Conservation (phyloP, 2,329 filamentous ascomycete species). For the Epicoccum sorghinum region DNA sequence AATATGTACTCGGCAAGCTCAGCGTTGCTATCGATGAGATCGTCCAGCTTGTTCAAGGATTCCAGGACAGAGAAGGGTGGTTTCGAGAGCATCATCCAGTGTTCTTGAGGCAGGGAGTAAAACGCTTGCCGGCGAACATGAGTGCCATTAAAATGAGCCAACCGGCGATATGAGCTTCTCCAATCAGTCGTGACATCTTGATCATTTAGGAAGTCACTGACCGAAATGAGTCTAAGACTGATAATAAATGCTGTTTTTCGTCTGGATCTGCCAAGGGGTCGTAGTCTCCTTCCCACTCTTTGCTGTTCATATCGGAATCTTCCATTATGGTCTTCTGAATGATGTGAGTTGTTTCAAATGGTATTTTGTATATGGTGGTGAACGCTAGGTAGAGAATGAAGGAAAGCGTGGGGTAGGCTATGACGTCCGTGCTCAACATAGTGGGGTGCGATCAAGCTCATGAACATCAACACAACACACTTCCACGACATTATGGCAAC, state of each 20-base stretch:
- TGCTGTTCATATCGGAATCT: slow-evolving; percentile 26
- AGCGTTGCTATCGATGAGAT: slow-evolving; percentile 87
- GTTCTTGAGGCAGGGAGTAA: slow-evolving; percentile 82
- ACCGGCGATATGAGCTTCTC: slow-evolving; percentile 78
- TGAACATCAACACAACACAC: slow-evolving; percentile 1
- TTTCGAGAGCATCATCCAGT: slow-evolving; percentile 81
- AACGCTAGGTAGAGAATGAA: neutral
- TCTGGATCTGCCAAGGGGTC: slow-evolving; percentile 75
- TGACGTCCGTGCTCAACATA: slow-evolving; percentile 7
- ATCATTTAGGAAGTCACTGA: slow-evolving; percentile 54
- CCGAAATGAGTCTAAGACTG: slow-evolving; percentile 87
- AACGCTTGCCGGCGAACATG: slow-evolving; percentile 90
- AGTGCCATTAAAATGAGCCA: slow-evolving; percentile 87
- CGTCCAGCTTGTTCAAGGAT: slow-evolving; percentile 78
- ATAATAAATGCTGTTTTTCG: slow-evolving; percentile 79
- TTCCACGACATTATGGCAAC: slow-evolving; percentile 26
- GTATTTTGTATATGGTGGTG: neutral
- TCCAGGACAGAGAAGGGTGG: slow-evolving; percentile 84
- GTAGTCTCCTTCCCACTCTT: slow-evolving; percentile 66
- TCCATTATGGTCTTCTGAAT: neutral
- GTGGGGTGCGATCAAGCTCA: slow-evolving; percentile 14
- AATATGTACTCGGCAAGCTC: slow-evolving; percentile 81
- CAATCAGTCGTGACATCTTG: neutral
- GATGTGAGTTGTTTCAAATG: too few relatives aligned
- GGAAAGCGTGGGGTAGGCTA: slow-evolving; percentile 8